Conservation (phyloP, 2,329 filamentous ascomycete species). For the Whalleya microplaca region DNA sequence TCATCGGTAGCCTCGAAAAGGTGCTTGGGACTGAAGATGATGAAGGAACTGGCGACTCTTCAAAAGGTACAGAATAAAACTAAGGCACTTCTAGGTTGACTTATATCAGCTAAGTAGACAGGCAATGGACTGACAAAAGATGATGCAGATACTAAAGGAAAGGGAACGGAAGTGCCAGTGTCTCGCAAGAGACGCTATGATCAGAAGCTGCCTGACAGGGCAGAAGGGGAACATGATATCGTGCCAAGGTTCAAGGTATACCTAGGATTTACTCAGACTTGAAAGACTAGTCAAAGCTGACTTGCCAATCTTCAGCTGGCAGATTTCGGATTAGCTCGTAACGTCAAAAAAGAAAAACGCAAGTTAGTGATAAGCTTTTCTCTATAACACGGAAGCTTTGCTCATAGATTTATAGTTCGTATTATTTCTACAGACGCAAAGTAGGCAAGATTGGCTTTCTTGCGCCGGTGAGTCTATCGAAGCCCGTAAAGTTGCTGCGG, state of each 20-base stretch:
- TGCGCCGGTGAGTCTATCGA: background rate
- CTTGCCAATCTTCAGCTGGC: background rate
- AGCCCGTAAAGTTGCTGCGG: background rate
- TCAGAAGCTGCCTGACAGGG: background rate
- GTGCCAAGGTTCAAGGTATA: background rate
- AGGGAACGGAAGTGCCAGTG: background rate
- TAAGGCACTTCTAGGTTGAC: background rate
- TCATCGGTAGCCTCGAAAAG: background rate
- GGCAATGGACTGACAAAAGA: background rate
- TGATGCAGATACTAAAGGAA: background rate
- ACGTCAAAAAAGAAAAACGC: background rate
- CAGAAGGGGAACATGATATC: background rate
- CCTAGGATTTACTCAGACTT: background rate
- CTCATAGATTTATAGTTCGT: background rate
- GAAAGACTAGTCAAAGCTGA: background rate
- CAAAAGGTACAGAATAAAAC: background rate
- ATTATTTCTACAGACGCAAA: background rate
- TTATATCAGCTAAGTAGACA: background rate
- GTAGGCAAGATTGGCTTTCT: background rate
- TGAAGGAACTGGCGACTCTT: background rate
- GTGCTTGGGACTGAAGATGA: background rate
- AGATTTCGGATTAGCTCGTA: background rate
- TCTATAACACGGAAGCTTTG: background rate
- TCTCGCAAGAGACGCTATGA: background rate
- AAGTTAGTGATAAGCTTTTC: background rate